These are phyloP conservation scores for Solanum dulcamara DNA, from an alignment of 257 asterid species.

Conservation along the genomic window DNA sequence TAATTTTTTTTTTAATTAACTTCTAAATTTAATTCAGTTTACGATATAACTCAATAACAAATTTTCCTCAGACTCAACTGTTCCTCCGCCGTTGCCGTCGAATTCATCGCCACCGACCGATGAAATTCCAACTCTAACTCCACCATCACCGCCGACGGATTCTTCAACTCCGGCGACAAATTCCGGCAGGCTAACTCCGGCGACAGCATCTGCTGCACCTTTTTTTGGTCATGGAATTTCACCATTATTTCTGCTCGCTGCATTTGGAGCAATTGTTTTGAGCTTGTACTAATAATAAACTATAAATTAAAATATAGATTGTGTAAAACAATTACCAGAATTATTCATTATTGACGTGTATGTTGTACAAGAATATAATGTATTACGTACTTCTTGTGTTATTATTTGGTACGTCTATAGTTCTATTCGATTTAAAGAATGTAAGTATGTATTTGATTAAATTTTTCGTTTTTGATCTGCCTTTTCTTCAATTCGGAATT, in stretches of 20 bases:
- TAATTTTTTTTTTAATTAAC: neutral
- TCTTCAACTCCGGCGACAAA: neutral
- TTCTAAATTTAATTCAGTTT: neutral
- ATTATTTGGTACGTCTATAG: neutral
- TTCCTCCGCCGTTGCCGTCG: slow-evolving; percentile 4
- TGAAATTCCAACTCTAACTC: neutral
- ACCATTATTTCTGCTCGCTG: slow-evolving; percentile 2
- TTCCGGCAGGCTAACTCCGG: neutral
- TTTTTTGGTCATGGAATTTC: neutral
- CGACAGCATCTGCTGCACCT: slow-evolving; percentile 21
- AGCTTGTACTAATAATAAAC: neutral
- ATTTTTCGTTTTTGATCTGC: too few species aligned
- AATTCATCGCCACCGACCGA: slow-evolving; percentile 6
- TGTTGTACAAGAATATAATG: neutral
- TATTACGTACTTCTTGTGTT: neutral
- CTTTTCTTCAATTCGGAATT: too few species aligned
- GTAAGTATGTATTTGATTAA: neutral
- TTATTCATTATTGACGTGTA: neutral
- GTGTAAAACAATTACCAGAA: neutral
- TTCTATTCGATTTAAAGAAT: neutral
- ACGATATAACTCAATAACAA: neutral
- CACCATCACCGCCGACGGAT: slow-evolving; percentile 1
- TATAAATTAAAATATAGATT: neutral
- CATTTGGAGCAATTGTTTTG: slow-evolving; percentile 12
- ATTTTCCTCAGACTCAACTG: slow-evolving; percentile 3